A percentile compares a stretch with the other conserved stretches of the same genome.
Evolutionary conservation across 2,329 filamentous ascomycete species (phyloP).

Genomic region (Colletotrichum trifolii): DNA sequence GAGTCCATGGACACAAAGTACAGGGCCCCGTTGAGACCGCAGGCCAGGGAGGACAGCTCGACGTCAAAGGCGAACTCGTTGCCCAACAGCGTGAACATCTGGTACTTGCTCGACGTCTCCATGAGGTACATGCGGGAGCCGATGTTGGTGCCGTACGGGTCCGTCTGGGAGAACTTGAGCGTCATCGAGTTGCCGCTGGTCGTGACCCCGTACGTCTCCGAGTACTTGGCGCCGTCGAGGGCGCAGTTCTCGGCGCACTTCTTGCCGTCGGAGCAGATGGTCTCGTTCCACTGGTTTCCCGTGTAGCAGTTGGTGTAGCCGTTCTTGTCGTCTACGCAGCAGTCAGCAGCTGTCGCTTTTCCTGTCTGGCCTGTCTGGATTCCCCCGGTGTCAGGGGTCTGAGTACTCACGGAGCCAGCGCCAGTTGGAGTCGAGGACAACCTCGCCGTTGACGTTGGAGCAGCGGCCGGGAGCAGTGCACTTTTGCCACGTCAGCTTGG

Average conservation of each 20-base stretch:
- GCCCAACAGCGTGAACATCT: constrained; percentile 69
- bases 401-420: constrained; percentile 59
- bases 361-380: constrained; percentile 23
- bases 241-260: constrained; percentile 58
- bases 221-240: constrained; percentile 59
- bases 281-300: constrained; percentile 51
- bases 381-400: too few species aligned
- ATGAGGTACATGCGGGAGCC: constrained; percentile 70
- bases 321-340: constrained; percentile 34
- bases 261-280: constrained; percentile 50
- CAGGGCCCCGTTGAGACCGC: constrained; percentile 74
- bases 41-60: constrained; percentile 70
- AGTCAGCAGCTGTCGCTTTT: background rate
- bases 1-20: constrained; percentile 70
- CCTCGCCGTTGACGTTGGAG: constrained; percentile 54
- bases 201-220: constrained; percentile 59
- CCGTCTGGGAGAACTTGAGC: constrained; percentile 63
- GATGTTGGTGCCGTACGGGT: constrained; percentile 53
- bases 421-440: constrained; percentile 66
- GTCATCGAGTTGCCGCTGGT: constrained; percentile 59
- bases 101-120: constrained; percentile 64
- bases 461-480: constrained; percentile 52
- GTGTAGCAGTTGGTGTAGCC: constrained; percentile 62
- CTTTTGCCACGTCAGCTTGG: constrained; percentile 55
- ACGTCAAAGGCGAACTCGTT: constrained; percentile 75